Base-by-base conservation (phyloP, 163 green algal genomes). In the Trebouxia gelatinosa region DNA sequence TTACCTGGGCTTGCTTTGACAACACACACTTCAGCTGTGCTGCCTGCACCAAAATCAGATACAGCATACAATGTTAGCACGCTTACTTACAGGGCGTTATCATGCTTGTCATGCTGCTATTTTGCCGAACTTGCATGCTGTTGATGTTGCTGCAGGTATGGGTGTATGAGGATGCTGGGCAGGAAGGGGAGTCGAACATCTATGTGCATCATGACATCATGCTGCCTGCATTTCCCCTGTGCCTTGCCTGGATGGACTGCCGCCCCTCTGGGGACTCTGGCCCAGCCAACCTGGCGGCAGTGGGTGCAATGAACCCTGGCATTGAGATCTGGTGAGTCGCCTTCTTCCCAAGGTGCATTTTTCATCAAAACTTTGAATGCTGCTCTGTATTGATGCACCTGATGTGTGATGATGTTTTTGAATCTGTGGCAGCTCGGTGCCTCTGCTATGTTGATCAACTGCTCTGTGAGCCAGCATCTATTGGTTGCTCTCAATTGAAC, bases 151-250 rank as follows among this genome's bases (percentile, higher is more conserved):
- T 67, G 35, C 77, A 87, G 84, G 85, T 98, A 21, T 98, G 94
- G 94, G 89, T 98, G 40, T 98, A 97, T 74, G 93, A 98, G 81
- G 93, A 97, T 79, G 83, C 89, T 2, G 92, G 92, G 34, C 82
- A 29, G 40, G 70, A 74, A 17, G 81, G 86, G 13, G 88, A 86
- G 11, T 87, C 85, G 32, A 99, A 98, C 85, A 79, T 97, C 37
- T 98, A 96, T 76, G 94, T 98, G 32, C 95, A 99, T 83, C 96
- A 99, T 80, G 93, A 98, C 68, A 84, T 98, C 65, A 84, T 98
- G 85, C 89, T 99, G 37, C 90, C 94, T 28, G 89, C 91, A 29
- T 98, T 98, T 79, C 95, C 96, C 21, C 91, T 99, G 17, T 90
- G 80, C 21, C 58, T 98, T 17, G 89, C 92, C 0, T 98, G 92